These are phyloP conservation scores for Globisporangium solare DNA, from an alignment of 352 stramenopile species.

Conservation along the genomic window DNA sequence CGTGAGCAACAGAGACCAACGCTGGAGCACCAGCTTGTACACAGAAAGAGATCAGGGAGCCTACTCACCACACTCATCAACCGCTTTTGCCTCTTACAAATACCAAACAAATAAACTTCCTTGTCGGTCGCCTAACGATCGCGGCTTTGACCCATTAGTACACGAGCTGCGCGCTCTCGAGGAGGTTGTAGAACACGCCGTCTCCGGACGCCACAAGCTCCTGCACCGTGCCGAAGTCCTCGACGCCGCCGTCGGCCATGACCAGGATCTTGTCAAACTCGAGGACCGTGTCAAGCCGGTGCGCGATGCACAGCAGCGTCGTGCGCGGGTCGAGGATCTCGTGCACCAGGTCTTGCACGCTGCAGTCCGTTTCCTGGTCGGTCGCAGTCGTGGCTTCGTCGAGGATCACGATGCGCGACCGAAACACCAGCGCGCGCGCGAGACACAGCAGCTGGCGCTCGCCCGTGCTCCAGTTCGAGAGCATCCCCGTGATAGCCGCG, in stretches of 20 bases:
- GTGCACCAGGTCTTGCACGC: slow-evolving; percentile 56
- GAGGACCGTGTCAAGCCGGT: slow-evolving; percentile 91
- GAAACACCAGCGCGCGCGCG: slow-evolving; percentile 84
- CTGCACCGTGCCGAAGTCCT: slow-evolving; percentile 36
- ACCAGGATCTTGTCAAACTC: slow-evolving; percentile 91
- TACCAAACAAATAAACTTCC: no score
- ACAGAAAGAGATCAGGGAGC: no score
- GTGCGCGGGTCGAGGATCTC: slow-evolving; percentile 83
- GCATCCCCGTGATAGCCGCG: slow-evolving; percentile 50
- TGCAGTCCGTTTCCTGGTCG: slow-evolving; percentile 65
- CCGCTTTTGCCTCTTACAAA: no score
- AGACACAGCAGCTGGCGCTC: slow-evolving; percentile 94
- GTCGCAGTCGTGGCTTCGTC: slow-evolving; percentile 93
- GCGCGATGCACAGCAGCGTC: slow-evolving; percentile 94
- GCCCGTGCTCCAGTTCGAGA: slow-evolving; percentile 89
- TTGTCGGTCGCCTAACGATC: not conserved
- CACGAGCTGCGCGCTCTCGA: slow-evolving; percentile 43
- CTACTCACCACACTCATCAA: no score
- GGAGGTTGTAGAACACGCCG: slow-evolving; percentile 42
- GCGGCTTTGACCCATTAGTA: not conserved
- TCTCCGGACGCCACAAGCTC: slow-evolving; percentile 30
- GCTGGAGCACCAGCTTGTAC: no score
- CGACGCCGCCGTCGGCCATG: slow-evolving; percentile 62
- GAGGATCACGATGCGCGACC: slow-evolving; percentile 89
- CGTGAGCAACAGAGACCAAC: no score